Base-by-base conservation (phyloP, 257 asterid species). In the Solanum ahanhuiri region DNA sequence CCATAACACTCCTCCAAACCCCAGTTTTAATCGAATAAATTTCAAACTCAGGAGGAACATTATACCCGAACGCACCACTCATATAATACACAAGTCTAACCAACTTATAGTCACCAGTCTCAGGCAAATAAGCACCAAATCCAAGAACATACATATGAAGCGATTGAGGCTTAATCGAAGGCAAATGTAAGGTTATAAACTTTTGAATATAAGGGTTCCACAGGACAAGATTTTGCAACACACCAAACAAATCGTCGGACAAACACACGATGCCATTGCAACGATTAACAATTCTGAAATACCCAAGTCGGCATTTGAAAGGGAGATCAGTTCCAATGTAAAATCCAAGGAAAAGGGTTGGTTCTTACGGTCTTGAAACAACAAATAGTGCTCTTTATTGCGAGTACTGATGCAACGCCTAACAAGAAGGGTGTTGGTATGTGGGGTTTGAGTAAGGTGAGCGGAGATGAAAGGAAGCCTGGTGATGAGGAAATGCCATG, bases 141-240 rank as follows among this genome's bases (percentile, higher is more conserved):
- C 12, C 97, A 20, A 92, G 82, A 33, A 87, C 91, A 54, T 58
- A 88, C 84, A 82, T 58, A 85, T 88, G 86, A 28, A 92, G 89
- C 4, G 18, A 87, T 3, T 90, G 87, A 28, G 92, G 88, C 6
- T 84, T 86, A 86, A 92, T 75, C 1, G 28, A 57, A 17, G 94
- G 86, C 4, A 35, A 83, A 9, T 93, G 95, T 14, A 91, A 76
- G 34, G 82, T 54, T 22, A 88, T 66, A 30, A 64, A 86, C 66
- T 87, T 92, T 23, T 88, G 88, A 41, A 92, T 87, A 8, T 83
- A 88, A 20, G 97, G 98, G 43, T 94, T 94, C 95, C 93, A 93
- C 10, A 94, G 23, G 34, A 89, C 70, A 18, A 89, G 31, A 20
- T 81, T 87, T 2, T 15, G 33, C 22, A 86, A 77, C 34, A 39